These are phyloP conservation scores for Penicillium verrucosum DNA, from an alignment of 2,329 filamentous ascomycete species.

Conservation along the genomic window DNA sequence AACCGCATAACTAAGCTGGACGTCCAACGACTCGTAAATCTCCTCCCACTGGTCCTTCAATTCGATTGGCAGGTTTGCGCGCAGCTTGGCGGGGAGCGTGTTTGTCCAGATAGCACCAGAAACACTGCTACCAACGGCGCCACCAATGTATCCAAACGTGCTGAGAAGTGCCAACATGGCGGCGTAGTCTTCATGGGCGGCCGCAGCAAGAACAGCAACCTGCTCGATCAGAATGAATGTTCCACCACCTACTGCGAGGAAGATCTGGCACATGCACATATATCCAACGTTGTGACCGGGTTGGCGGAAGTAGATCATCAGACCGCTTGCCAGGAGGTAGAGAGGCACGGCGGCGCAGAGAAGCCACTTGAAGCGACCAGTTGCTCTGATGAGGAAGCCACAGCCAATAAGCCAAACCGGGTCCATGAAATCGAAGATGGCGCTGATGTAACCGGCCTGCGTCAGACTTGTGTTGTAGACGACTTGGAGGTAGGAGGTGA, in stretches of 20 bases:
- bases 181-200: constrained; percentile 55
- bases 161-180: constrained; percentile 54
- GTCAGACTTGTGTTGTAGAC: constrained; percentile 32
- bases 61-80: constrained; percentile 42
- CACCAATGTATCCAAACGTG: constrained; percentile 55
- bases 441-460: constrained; percentile 43
- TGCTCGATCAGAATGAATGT: constrained; percentile 54
- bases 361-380: constrained; percentile 53
- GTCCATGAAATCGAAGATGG: constrained; percentile 49
- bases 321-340: constrained; percentile 51
- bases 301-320: constrained; percentile 57
- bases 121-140: constrained; percentile 54
- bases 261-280: constrained; percentile 58
- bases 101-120: constrained; percentile 61
- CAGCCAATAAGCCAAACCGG: constrained; percentile 22
- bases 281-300: constrained; percentile 49
- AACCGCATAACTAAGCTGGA: constrained; percentile 31
- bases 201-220: constrained; percentile 54
- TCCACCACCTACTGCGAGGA: constrained; percentile 55
- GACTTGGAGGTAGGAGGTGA: constrained; percentile 23
- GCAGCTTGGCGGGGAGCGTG: constrained; percentile 50
- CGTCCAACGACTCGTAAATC: constrained; percentile 52
- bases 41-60: constrained; percentile 27
- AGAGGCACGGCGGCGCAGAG: constrained; percentile 53
- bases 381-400: constrained; percentile 50